Percentiles rank a stretch among this genome's conserved stretches.
Conservation (phyloP, 192 early-diverging fungal genomes). For the Linnemannia hyalina region DNA sequence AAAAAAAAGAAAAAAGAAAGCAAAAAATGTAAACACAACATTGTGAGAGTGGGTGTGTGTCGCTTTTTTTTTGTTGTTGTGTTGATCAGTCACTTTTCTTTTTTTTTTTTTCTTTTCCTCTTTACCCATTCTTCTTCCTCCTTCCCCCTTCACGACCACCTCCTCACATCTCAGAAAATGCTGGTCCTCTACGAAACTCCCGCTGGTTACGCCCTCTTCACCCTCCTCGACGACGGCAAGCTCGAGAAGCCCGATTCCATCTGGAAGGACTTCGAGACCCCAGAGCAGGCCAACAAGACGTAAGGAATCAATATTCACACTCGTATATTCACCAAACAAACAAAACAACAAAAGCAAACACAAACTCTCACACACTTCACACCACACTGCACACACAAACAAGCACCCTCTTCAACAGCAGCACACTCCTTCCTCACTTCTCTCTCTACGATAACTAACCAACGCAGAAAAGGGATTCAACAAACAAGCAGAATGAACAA, state of each 20-base stretch:
- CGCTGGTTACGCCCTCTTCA: constrained; percentile 97
- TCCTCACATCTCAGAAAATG: constrained; percentile 64
- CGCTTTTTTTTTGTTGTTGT: constrained; percentile 2
- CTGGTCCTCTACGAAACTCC: constrained; percentile 97
- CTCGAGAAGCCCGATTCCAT: constrained; percentile 89
- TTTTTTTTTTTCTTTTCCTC: constrained; percentile 32
- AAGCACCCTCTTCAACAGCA: neutral
- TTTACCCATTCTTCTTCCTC: constrained; percentile 9
- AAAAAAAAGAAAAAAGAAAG: constrained; percentile 19
- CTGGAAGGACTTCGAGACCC: constrained; percentile 90
- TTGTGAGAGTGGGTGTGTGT: neutral
- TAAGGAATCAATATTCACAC: constrained; percentile 53
- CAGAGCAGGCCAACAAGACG: constrained; percentile 91
- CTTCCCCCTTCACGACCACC: constrained; percentile 26
- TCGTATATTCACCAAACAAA: neutral
- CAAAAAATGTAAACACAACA: constrained; percentile 25
- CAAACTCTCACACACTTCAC: neutral
- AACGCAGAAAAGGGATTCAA: too few species aligned
- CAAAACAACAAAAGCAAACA: neutral
- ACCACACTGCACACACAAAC: neutral
- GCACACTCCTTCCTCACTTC: neutral
- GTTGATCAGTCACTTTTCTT: constrained; percentile 5
- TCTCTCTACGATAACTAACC: neutral
- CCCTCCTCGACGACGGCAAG: constrained; percentile 91
- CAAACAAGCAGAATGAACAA: neutral